Percentiles rank a stretch among this genome's conserved stretches.
Conservation (phyloP, 2,329 filamentous ascomycete species). For the Ceratocystis variospora region DNA sequence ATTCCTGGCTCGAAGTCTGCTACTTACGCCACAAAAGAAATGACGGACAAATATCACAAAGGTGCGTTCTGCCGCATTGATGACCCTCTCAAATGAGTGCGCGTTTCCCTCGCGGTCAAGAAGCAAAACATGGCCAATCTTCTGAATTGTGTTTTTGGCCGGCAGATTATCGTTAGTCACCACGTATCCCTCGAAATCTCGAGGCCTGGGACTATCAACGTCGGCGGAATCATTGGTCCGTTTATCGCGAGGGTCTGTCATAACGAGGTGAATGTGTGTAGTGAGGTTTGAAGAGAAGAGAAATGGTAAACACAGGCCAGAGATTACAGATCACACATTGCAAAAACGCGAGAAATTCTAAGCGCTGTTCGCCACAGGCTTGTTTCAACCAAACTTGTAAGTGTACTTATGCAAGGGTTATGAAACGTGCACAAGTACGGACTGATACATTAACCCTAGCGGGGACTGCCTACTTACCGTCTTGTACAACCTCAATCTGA, state of each 20-base stretch:
- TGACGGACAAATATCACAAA: slow-evolving; percentile 63
- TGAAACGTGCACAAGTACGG: not conserved
- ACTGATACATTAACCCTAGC: not conserved
- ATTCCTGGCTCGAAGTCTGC: not conserved
- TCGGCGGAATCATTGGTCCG: slow-evolving; percentile 11
- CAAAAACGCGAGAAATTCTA: not conserved
- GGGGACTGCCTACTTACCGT: too few species aligned
- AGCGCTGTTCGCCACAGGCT: not conserved
- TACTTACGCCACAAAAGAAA: slow-evolving; percentile 65
- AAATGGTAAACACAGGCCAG: not conserved
- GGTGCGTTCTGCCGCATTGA: slow-evolving; percentile 44
- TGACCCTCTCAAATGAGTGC: slow-evolving; percentile 46
- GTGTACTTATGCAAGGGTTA: not conserved
- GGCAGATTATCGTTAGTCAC: slow-evolving; percentile 43
- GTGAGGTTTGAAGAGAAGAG: not conserved
- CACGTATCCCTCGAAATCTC: slow-evolving; percentile 44
- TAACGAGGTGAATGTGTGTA: not conserved
- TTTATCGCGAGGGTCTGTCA: not conserved
- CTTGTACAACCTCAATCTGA: not conserved
- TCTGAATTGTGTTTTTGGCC: slow-evolving; percentile 33
- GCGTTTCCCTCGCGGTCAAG: slow-evolving; percentile 48
- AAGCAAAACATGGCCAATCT: slow-evolving; percentile 42
- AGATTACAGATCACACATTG: not conserved
- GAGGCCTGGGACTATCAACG: slow-evolving; percentile 30
- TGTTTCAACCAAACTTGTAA: not conserved